A percentile compares a stretch with the other conserved stretches of the same genome.
These are phyloP conservation scores for Alternaria alternata DNA, from an alignment of 2,329 filamentous ascomycete genomes.

Conservation along the genomic window DNA sequence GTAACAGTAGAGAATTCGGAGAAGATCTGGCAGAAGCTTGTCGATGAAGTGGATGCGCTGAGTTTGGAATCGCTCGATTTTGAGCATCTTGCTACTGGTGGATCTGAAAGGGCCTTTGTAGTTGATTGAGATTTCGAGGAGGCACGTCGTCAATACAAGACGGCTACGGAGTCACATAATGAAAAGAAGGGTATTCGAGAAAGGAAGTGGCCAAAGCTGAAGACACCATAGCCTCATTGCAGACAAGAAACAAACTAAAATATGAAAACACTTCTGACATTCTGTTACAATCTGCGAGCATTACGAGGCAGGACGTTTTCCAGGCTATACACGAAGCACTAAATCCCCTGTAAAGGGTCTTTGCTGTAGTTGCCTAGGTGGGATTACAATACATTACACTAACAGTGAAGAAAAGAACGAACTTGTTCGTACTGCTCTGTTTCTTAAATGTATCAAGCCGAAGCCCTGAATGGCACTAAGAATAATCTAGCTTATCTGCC, in stretches of 20 bases:
- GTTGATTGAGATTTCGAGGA: background rate
- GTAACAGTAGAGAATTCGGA: background rate
- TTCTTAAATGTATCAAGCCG: background rate
- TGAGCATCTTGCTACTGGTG: slow-evolving; percentile 11
- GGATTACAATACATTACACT: background rate
- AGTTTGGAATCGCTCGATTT: background rate
- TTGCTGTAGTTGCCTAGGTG: background rate
- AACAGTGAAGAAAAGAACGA: background rate
- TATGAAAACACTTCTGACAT: background rate
- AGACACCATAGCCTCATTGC: background rate
- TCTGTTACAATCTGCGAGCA: background rate
- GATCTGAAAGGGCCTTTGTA: slow-evolving; percentile 1
- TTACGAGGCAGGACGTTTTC: background rate
- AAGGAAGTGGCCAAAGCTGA: background rate
- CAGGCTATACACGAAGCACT: background rate
- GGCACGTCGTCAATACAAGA: background rate
- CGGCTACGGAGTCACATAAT: background rate
- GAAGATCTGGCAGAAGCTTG: slow-evolving; percentile 11
- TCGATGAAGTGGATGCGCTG: background rate
- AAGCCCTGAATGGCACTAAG: background rate
- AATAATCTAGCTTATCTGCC: background rate
- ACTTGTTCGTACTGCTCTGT: background rate
- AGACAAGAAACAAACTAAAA: background rate
- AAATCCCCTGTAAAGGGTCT: background rate
- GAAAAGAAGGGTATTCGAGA: background rate